Evolutionary conservation across 495 filamentous ascomycete genomes (phyloP).

Genomic region (Aspergillus cristatus): DNA sequence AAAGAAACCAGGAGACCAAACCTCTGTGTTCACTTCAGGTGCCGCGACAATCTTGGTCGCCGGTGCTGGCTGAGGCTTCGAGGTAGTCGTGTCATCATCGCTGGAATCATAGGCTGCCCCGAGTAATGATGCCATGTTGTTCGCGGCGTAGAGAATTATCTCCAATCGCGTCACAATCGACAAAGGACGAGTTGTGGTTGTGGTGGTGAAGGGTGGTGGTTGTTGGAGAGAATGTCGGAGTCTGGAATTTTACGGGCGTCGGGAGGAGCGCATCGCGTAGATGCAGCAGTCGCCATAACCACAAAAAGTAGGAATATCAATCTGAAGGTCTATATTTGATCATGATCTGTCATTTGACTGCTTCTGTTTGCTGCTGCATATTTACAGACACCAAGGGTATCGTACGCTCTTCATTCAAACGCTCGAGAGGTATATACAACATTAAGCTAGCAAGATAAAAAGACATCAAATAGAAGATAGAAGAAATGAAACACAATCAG

Average conservation of each 20-base stretch:
- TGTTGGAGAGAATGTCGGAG: conserved; percentile 6
- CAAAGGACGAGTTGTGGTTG: conserved; percentile 3
- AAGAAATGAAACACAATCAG: conserved; percentile 10
- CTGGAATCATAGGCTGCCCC: conserved; percentile 45
- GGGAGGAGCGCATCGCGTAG: conserved; percentile 19
- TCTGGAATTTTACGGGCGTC: conserved; percentile 30
- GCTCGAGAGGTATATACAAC: conserved; percentile 39
- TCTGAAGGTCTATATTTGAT: too few species aligned
- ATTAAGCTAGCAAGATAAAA: conserved; percentile 24
- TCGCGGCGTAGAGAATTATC: neutral
- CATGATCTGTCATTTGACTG: too few species aligned
- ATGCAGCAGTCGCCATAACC: conserved; percentile 5
- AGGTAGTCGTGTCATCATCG: conserved; percentile 31
- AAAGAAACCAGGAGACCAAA: conserved; percentile 39
- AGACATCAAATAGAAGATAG: conserved; percentile 28
- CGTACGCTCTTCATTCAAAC: conserved; percentile 37
- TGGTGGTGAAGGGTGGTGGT: conserved; percentile 2
- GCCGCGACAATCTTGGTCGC: conserved; percentile 42
- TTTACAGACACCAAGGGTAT: too few species aligned
- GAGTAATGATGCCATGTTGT: conserved; percentile 39
- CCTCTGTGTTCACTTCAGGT: conserved; percentile 54
- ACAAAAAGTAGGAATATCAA: too few species aligned
- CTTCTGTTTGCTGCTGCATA: too few species aligned
- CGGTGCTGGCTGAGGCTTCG: conserved; percentile 18
- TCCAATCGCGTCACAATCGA: neutral